Evolutionary conservation across 164 flowering plant genomes (phyloP).

Genomic region (Houttuynia cordata): DNA sequence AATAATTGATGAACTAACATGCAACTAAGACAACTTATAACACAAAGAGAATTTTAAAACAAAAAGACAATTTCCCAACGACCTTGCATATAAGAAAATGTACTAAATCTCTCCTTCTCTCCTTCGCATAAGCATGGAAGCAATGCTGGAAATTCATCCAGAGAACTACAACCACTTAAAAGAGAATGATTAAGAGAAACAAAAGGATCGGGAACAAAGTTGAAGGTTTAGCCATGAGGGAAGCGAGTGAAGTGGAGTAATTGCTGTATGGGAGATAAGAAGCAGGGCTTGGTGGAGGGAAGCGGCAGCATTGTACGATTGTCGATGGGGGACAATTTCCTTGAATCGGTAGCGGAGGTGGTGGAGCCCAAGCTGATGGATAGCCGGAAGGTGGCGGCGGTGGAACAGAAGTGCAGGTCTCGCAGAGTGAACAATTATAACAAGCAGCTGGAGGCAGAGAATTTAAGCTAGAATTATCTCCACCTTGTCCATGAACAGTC

Average conservation of each 20-base stretch:
- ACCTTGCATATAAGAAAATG: no score
- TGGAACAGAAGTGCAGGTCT: neutral
- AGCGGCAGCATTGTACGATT: neutral
- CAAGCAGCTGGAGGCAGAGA: neutral
- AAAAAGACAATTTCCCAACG: no score
- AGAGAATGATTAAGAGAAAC: neutral
- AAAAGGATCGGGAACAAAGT: conserved; percentile 5
- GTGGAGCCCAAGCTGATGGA: neutral
- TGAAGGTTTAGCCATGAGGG: neutral
- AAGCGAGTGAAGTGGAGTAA: neutral
- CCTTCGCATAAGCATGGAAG: no score
- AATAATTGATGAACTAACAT: no score
- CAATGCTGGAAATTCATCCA: no score
- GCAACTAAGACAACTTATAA: no score
- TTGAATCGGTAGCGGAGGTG: conserved; percentile 1
- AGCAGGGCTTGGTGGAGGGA: conserved; percentile 1
- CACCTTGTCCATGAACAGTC: neutral
- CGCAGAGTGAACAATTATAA: neutral
- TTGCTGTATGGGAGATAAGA: conserved; percentile 2
- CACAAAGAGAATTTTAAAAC: no score
- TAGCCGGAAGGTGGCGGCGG: neutral
- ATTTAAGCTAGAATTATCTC: neutral
- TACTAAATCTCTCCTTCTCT: no score
- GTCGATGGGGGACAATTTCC: neutral
- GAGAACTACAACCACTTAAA: no score